Evolutionary conservation across 495 filamentous ascomycete species (phyloP), one percentile per base, ranked within the genome.

Genomic region (Hypoxylon lienhwacheense): DNA sequence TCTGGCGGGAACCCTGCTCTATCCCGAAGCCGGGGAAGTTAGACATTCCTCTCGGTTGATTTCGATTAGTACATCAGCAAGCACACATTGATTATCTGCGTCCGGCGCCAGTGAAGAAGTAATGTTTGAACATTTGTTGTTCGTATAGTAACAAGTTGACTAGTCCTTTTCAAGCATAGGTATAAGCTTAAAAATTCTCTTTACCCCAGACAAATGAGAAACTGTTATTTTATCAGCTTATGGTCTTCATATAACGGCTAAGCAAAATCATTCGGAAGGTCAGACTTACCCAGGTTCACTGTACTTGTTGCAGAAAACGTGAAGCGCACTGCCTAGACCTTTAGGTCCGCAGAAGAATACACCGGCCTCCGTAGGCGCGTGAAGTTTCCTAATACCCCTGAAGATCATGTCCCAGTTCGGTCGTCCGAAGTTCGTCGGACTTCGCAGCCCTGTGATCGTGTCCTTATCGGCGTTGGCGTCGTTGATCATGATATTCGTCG

Each of bases 321-420:
- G 86, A 47, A 90, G 66, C 55, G 76, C 66, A 64, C 81, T 85
- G 20, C 86, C 86, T 37, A 90, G 69, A 5, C 77, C 78, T 70
- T 88, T 87, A 28, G 86, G 86, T 3, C 86, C 86, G 70, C 86
- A 90, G 72, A 90, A 90, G 73, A 90, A 90, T 10, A 89, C 86
- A 64, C 86, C 86, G 7, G 84, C 85, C 70, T 89, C 86, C n/a
- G 79, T 79, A 3, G 75, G 87, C 67, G 61, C 67, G 54, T 90
- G 87, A 20, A 90, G 82, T 61, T 87, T 85, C 50, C 86, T 70
- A 66, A 90, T 86, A 42, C 81, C 83, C 55, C 85, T 76, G 68
- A 90, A 89, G 45, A 90, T 82, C 75, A 84, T 87, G 55, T 89
- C 86, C 86, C 86, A 90, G 60, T 89, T 88, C 5, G 86, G 86